Evolutionary conservation across 208 protist genomes (phyloP).

Genomic region (Borovskyia barvae): DNA sequence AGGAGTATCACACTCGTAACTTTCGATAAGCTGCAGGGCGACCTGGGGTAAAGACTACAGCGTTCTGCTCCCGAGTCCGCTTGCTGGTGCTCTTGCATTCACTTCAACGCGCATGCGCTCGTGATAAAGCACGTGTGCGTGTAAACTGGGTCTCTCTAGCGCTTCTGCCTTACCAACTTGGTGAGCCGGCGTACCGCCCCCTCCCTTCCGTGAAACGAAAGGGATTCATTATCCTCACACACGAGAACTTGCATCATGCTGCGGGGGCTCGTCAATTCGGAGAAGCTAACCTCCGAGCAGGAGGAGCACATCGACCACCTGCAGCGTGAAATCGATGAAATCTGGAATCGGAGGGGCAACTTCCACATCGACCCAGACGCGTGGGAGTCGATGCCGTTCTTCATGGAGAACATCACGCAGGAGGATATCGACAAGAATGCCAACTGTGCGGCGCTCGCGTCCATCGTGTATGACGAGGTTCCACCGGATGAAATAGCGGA

Average conservation of each 20-base stretch:
- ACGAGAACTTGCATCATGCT: constrained; percentile 23
- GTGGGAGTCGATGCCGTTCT: constrained; percentile 87
- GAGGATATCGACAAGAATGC: constrained; percentile 81
- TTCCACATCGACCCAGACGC: constrained; percentile 86
- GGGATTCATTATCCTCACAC: not conserved
- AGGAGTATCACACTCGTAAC: too few relatives aligned
- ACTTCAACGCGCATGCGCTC: too few relatives aligned
- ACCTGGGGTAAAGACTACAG: too few relatives aligned
- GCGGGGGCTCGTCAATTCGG: constrained; percentile 38
- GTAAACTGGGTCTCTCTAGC: too few relatives aligned
- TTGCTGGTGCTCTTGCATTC: too few relatives aligned
- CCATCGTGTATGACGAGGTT: constrained; percentile 86
- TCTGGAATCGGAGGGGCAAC: constrained; percentile 81
- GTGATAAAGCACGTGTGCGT: too few relatives aligned
- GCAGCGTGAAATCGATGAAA: constrained; percentile 84
- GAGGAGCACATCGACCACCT: constrained; percentile 65
- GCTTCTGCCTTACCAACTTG: too few relatives aligned
- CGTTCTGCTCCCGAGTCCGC: too few relatives aligned
- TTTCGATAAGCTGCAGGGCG: too few relatives aligned
- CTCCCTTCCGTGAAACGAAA: not conserved
- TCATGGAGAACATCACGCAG: constrained; percentile 87
- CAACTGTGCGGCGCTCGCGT: constrained; percentile 70
- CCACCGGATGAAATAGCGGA: constrained; percentile 80
- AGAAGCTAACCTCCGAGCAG: constrained; percentile 55
- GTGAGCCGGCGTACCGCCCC: not conserved